Percentiles rank a stretch among this genome's conserved stretches.
Conservation (phyloP, 345 rosid genomes). For the Nasturtium officinale region DNA sequence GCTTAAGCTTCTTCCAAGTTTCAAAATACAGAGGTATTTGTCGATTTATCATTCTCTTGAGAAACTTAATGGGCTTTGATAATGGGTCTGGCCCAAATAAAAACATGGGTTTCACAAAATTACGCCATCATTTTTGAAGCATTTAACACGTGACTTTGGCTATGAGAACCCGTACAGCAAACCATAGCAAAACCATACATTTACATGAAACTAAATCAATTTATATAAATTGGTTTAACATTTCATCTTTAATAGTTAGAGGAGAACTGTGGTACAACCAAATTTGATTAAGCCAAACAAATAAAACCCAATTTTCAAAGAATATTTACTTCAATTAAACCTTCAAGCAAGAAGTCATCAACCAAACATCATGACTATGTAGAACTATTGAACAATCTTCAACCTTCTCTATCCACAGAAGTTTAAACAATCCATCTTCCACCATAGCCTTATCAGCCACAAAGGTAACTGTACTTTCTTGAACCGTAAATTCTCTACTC, state of each 20-base stretch:
- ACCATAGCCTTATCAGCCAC: not conserved
- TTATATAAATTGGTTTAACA: not conserved
- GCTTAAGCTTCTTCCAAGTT: not conserved
- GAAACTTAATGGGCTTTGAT: not conserved
- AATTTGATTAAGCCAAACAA: slow-evolving; percentile 14
- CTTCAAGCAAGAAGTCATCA: slow-evolving; percentile 10
- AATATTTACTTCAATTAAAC: slow-evolving; percentile 28
- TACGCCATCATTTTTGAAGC: not conserved
- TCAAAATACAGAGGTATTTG: not conserved
- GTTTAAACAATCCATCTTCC: slow-evolving; percentile 11
- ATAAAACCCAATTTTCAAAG: not conserved
- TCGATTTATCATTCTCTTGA: not conserved
- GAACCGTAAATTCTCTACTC: not conserved
- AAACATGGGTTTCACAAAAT: not conserved
- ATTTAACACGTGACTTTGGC: not conserved
- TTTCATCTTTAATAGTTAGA: not conserved
- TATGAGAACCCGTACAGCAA: not conserved
- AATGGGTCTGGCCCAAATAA: not conserved
- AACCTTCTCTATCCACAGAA: slow-evolving; percentile 32
- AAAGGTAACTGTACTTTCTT: slow-evolving; percentile 22
- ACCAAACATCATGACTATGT: slow-evolving; percentile 22
- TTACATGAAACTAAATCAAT: slow-evolving; percentile 14
- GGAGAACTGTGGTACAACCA: slow-evolving; percentile 7
- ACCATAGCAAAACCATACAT: not conserved
- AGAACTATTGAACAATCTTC: slow-evolving; percentile 14